Base-by-base conservation (phyloP, 495 filamentous ascomycete genomes). In the Letharia lupina region DNA sequence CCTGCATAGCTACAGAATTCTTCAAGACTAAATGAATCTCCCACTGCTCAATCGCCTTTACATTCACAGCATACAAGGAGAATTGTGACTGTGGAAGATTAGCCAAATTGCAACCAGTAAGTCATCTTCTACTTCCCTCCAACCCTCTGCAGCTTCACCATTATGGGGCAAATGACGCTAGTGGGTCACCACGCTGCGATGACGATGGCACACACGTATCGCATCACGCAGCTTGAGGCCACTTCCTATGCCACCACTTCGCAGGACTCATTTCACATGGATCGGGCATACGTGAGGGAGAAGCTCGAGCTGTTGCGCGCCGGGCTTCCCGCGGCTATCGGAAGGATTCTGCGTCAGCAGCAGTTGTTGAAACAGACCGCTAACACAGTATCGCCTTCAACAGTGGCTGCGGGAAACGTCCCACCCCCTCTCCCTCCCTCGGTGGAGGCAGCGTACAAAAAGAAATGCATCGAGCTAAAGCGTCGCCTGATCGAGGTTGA, bases 401-500 rank as follows among this genome's bases (percentile, higher is more conserved):
- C 67, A 73, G 71, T 74, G 77, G 82, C 80, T 64, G 74, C 79
- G 58, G 74, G 68, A 47, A 65, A 75, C 28, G 73, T 79, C 52
- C 83, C 86, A 35, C 84, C 87, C 2, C 76, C 86, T 45, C 83
- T 93, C n/a, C 91, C 94, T 18, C 93, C 94, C 28, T 96, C 93
- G 40, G 91, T 98, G 56, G 95, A 99, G 77, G 87, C 90, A 72
- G 92, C 93, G 63, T 99, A 99, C 78, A 91, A 93, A 70, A 85
- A 88, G 71, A 99, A 99, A 84, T 98, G 95, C 75, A 92, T 96
- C 78, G 88, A 94, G 69, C 85, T 99, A 28, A 95, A 94, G 77
- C 87, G 88, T 69, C 91, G 95, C 50, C 88, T 96, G 63, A 86
- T 82, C 66, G 93, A 98, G 73, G 88, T 98, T 71, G 91, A 98